Conservation (phyloP, 129 eudicot genomes). For the Centrapalus pauciflorus region DNA sequence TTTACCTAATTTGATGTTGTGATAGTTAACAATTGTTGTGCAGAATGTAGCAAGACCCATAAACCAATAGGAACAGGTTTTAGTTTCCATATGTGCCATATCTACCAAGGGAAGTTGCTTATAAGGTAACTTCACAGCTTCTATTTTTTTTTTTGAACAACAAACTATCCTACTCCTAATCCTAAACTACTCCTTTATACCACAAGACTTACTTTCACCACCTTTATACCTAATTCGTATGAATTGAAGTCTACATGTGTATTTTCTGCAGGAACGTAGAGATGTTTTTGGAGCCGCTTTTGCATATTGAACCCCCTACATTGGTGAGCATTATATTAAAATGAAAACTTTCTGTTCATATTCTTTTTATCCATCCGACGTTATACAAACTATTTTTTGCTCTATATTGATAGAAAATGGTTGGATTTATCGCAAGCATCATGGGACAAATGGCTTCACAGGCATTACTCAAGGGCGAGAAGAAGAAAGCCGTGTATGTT, state of each 20-base stretch:
- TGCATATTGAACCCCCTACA: constrained; percentile 45
- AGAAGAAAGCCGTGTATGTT: constrained; percentile 19
- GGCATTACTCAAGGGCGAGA: constrained; percentile 25
- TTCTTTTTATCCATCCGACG: background rate
- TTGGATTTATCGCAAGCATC: constrained; percentile 34
- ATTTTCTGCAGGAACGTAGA: constrained; percentile 58
- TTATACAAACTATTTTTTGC: background rate
- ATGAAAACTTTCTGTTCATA: background rate
- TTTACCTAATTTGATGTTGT: background rate
- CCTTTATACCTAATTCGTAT: background rate
- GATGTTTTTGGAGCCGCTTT: constrained; percentile 71
- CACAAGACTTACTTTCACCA: too few relatives aligned
- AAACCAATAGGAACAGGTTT: constrained; percentile 63
- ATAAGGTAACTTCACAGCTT: constrained; percentile 41
- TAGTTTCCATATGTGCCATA: constrained; percentile 64
- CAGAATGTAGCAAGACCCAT: constrained; percentile 58
- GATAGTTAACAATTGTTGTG: constrained; percentile 8
- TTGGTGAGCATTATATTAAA: constrained; percentile 41
- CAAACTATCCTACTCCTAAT: background rate
- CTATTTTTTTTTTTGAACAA: background rate
- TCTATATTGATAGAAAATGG: constrained; percentile 40
- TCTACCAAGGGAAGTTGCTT: constrained; percentile 65
- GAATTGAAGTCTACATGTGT: background rate
- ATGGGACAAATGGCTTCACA: constrained; percentile 33
- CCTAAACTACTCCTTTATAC: too few relatives aligned